A percentile compares a stretch with the other conserved stretches of the same genome.
Conservation (phyloP, 768 basidiomycete genomes). For the Lactarius pseudohatsudake region DNA sequence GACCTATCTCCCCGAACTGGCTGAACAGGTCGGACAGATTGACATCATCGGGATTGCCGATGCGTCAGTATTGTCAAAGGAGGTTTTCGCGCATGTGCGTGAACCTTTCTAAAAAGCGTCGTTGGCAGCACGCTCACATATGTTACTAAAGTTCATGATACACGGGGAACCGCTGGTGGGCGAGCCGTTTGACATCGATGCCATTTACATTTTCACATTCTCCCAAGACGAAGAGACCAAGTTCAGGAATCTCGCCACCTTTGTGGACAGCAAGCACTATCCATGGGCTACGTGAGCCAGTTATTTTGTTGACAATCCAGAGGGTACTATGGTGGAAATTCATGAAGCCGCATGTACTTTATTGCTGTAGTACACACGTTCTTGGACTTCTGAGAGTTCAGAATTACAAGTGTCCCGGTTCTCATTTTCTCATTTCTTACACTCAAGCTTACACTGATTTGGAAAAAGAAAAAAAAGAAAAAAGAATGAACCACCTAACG, state of each 20-base stretch:
- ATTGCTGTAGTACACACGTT: too few relatives aligned
- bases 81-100: conserved; percentile 16
- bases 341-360: not conserved
- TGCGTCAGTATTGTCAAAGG: not conserved
- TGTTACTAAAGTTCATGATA: not conserved
- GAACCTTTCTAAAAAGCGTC: not conserved
- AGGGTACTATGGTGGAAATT: not conserved
- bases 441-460: not conserved
- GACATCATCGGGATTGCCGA: conserved; percentile 9
- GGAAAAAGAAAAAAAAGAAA: not conserved
- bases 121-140: not conserved
- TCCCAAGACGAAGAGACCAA: not conserved
- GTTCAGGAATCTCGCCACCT: conserved; percentile 10
- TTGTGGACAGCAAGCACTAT: conserved; percentile 4
- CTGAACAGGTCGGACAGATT: conserved; percentile 1
- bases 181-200: conserved; percentile 10
- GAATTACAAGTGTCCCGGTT: too few relatives aligned
- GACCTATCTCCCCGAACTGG: not conserved
- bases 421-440: too few relatives aligned
- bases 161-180: conserved; percentile 10
- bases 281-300: not conserved
- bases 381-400: too few relatives aligned
- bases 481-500: not conserved
- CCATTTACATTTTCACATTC: conserved; percentile 17
- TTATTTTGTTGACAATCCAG: not conserved